A percentile compares a stretch with the other conserved stretches of the same genome.
These are phyloP conservation scores for Globisporangium megalacanthum DNA, from an alignment of 352 stramenopile genomes.

Conservation along the genomic window DNA sequence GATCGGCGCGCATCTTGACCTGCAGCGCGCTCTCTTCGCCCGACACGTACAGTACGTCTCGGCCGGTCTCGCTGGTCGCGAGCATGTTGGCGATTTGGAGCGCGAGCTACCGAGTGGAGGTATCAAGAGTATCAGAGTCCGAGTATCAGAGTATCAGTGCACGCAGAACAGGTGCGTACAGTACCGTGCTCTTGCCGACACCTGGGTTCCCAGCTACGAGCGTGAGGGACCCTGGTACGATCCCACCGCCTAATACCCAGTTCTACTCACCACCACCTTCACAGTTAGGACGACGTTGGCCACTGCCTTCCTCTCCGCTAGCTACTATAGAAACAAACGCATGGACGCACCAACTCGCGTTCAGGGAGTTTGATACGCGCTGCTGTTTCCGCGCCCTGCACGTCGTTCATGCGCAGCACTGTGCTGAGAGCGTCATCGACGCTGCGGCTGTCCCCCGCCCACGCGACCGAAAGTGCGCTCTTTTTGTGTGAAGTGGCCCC, in stretches of 20 bases:
- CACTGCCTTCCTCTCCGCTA: background rate
- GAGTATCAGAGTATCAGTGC: background rate
- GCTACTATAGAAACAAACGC: background rate
- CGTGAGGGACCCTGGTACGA: slow-evolving; percentile 93
- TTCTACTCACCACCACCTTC: slow-evolving; percentile 38
- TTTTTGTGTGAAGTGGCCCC: slow-evolving; percentile 37
- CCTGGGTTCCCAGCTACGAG: slow-evolving; percentile 94
- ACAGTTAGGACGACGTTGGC: too few relatives aligned
- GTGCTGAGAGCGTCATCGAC: slow-evolving; percentile 6
- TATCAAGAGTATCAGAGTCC: background rate
- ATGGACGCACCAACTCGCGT: slow-evolving; percentile 44
- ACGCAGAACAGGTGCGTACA: slow-evolving; percentile 18
- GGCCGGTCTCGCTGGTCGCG: slow-evolving; percentile 15
- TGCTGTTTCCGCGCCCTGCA: slow-evolving; percentile 42
- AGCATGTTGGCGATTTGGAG: slow-evolving; percentile 93
- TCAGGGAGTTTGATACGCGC: slow-evolving; percentile 67
- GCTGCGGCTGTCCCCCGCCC: slow-evolving; percentile 14
- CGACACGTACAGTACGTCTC: slow-evolving; percentile 92
- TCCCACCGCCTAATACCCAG: slow-evolving; percentile 93
- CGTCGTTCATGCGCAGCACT: slow-evolving; percentile 68
- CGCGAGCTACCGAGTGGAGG: slow-evolving; percentile 47
- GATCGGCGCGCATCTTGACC: slow-evolving; percentile 90
- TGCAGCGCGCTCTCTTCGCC: slow-evolving; percentile 96
- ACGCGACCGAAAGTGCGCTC: slow-evolving; percentile 23
- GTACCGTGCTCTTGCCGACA: slow-evolving; percentile 91